Evolutionary conservation across 805 yeast species (phyloP).

Genomic region (Yarrowia hollandica): DNA sequence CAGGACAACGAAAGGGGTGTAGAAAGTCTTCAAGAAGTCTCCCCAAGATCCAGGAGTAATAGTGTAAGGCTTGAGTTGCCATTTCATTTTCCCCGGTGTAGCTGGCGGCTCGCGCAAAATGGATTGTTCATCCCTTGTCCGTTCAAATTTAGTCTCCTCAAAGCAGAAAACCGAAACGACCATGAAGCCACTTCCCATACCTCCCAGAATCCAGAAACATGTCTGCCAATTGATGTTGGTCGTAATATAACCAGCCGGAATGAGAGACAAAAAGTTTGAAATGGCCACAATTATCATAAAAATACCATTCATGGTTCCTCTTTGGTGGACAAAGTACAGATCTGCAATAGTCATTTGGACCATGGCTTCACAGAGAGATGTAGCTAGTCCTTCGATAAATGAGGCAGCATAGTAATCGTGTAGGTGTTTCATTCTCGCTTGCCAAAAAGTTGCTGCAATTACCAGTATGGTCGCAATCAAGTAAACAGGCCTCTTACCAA

Average conservation of each 20-base stretch:
- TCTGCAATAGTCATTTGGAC: conserved; percentile 7
- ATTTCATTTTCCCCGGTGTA: background rate
- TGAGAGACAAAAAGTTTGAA: background rate
- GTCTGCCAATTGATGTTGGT: background rate
- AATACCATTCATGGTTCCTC: conserved; percentile 14
- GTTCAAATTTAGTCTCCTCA: background rate
- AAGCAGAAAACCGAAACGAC: background rate
- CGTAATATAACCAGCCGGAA: conserved; percentile 5
- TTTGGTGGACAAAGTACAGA: conserved; percentile 6
- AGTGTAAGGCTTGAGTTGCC: background rate
- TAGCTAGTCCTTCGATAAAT: background rate
- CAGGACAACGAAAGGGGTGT: conserved; percentile 1
- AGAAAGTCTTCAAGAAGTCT: background rate
- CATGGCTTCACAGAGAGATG: conserved; percentile 2
- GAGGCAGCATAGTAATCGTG: conserved; percentile 3
- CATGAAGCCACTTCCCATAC: background rate
- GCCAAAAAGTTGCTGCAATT: background rate
- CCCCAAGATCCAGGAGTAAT: background rate
- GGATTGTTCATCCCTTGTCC: background rate
- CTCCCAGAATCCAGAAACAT: conserved; percentile 1
- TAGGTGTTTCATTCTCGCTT: background rate
- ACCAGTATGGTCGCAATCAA: background rate
- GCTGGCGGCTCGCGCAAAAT: background rate
- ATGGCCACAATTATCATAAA: background rate
- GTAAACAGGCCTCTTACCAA: conserved; percentile 1